Conservation (phyloP, 129 eudicot species). For the Chrysanthemum lavandulifolium region DNA sequence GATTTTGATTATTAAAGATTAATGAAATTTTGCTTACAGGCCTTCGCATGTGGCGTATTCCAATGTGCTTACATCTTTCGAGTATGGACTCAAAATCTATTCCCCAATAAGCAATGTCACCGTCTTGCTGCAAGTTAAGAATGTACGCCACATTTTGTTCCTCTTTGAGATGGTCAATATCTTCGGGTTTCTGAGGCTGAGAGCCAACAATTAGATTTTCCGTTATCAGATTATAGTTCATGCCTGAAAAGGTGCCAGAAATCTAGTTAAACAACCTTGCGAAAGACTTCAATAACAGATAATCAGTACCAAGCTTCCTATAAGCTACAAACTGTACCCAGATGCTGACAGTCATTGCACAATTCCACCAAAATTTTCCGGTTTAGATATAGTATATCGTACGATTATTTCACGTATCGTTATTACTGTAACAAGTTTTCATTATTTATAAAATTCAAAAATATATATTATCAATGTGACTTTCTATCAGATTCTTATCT, state of each 20-base stretch:
- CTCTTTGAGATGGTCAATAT: constrained; percentile 76
- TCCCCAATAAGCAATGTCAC: constrained; percentile 84
- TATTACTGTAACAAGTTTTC: neutral
- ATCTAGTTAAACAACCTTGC: constrained; percentile 20
- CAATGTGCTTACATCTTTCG: constrained; percentile 55
- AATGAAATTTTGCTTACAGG: constrained; percentile 66
- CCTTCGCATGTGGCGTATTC: constrained; percentile 85
- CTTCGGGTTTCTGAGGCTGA: constrained; percentile 92
- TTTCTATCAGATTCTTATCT: constrained; percentile 5
- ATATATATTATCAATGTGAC: neutral
- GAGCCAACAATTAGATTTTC: constrained; percentile 88
- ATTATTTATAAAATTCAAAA: neutral
- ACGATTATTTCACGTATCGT: neutral
- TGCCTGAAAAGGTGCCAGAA: constrained; percentile 48
- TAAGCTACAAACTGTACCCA: neutral
- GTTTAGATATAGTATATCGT: neutral
- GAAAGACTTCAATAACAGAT: neutral
- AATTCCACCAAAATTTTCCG: neutral
- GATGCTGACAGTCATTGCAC: neutral
- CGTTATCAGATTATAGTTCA: constrained; percentile 81
- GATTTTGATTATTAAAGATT: neutral
- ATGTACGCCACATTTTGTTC: constrained; percentile 81
- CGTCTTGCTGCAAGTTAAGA: constrained; percentile 92
- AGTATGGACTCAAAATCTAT: constrained; percentile 64
- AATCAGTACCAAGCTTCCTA: neutral